These are phyloP conservation scores for Zasmidium cellare DNA, from an alignment of 2,329 filamentous ascomycete species.

Conservation along the genomic window DNA sequence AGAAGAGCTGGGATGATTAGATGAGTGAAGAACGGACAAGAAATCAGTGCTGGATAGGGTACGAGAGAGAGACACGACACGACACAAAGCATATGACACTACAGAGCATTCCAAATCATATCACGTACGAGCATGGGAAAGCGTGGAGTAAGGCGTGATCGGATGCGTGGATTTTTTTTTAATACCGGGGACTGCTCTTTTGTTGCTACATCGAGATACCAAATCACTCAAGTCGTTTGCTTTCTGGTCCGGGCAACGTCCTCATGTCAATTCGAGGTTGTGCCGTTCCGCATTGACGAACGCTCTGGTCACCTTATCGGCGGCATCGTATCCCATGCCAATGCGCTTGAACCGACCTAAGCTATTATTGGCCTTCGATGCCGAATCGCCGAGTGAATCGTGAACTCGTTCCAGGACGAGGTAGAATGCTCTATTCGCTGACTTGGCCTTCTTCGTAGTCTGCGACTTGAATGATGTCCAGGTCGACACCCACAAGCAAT, in stretches of 20 bases:
- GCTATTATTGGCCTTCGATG: neutral
- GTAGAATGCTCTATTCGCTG: neutral
- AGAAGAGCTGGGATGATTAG: conserved; percentile 96
- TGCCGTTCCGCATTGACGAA: conserved; percentile 6
- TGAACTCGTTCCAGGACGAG: neutral
- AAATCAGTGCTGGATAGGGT: neutral
- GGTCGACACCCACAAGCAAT: neutral
- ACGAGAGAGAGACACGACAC: too few relatives aligned
- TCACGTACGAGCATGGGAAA: neutral
- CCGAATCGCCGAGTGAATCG: neutral
- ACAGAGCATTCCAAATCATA: neutral
- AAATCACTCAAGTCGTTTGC: neutral
- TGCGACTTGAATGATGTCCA: neutral
- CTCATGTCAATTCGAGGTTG: neutral
- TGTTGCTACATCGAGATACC: neutral
- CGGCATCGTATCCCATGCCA: conserved; percentile 7
- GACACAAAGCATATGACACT: neutral
- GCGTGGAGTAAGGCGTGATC: neutral
- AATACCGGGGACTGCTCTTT: neutral
- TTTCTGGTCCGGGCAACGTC: too few relatives aligned
- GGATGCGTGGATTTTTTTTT: too few relatives aligned
- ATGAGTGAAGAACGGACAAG: neutral
- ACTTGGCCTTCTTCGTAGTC: neutral
- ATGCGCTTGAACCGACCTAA: conserved; percentile 6
- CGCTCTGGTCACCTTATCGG: neutral